Base-by-base conservation (phyloP, 139 green algal species). In the Chlamydomonas asymmetrica region DNA sequence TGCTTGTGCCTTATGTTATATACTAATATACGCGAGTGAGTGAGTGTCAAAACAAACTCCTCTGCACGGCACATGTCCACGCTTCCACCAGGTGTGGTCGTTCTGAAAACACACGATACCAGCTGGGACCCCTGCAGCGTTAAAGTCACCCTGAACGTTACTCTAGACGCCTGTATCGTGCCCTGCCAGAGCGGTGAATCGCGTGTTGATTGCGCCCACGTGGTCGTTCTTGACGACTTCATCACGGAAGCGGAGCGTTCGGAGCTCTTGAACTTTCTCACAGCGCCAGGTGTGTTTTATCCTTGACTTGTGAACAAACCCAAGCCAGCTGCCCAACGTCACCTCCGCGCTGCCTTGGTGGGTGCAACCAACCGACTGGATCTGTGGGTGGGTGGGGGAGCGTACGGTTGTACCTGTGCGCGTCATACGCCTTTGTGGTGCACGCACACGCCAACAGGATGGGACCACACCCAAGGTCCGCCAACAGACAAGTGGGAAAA, bases 141-240 rank as follows among this genome's bases (percentile, higher is more conserved):
- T 6, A 65, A 73, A 13, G 54, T 90, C 2, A 80, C 87, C 0
- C 35, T 95, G 3, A 92, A 94, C 54, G 31, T 88, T 1, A 75
- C 74, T 3, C 73, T 94, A 4, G 92, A 96, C 43, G 92, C 75
- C 16, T 88, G 82, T 73, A 91, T 96, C 18, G 88, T 94, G 3
- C 92, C 91, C 3, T 82, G 81, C 8, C 49, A 61, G 0, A 38
- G 52, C 1, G 50, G 74, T 5, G 70, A 29, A 2, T 75, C 70
- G 0, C 63, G 84, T 2, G 49, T 92, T 18, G 78, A 81, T 49
- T 92, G 76, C 67, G 79, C 76, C 4, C 83, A 90, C 37, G 35
- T 91, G 20, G 79, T 92, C 16, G 90, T 92, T 4, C 52, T 94
- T 13, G 88, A 95, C 54, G 69, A 84, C 41, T 88, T 95, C 61